A percentile compares a stretch with the other conserved stretches of the same genome.
Conservation (phyloP, 2,329 filamentous ascomycete genomes). For the Berkeleyomyces basicola region DNA sequence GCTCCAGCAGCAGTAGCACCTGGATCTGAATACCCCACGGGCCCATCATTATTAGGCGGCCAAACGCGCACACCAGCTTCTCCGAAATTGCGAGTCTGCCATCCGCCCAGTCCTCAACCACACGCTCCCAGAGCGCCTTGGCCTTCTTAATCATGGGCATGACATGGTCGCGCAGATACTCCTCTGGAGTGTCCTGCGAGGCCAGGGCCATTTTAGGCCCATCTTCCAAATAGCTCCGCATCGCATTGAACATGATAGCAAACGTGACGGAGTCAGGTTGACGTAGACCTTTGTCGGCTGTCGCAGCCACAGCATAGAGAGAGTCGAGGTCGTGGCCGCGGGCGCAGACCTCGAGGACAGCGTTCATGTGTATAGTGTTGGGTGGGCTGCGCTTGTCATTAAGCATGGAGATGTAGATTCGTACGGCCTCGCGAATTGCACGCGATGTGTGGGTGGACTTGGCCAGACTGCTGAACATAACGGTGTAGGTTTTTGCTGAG, state of each 20-base stretch:
- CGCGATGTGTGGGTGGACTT: constrained; percentile 38
- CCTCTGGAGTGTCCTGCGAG: constrained; percentile 16
- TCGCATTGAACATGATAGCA: constrained; percentile 64
- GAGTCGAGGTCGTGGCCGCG: constrained; percentile 60
- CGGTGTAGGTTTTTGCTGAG: constrained; percentile 68
- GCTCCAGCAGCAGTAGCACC: constrained; percentile 58
- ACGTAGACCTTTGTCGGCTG: constrained; percentile 46
- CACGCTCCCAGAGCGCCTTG: constrained; percentile 64
- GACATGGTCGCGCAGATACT: constrained; percentile 6
- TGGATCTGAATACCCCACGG: constrained; percentile 48
- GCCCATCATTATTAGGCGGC: constrained; percentile 53
- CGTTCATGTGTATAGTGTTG: constrained; percentile 73
- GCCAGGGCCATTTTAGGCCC: not conserved
- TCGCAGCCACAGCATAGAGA: constrained; percentile 60
- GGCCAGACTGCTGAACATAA: constrained; percentile 61
- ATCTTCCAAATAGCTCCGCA: constrained; percentile 34
- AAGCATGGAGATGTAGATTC: constrained; percentile 61
- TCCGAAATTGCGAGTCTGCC: constrained; percentile 62
- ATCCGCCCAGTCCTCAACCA: constrained; percentile 57
- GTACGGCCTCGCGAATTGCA: constrained; percentile 51
- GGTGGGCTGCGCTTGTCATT: constrained; percentile 47
- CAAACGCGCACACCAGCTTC: constrained; percentile 65
- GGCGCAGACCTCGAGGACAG: constrained; percentile 68
- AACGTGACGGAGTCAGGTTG: constrained; percentile 58
- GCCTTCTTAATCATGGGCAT: constrained; percentile 31